Conservation (phyloP, 164 flowering plant genomes). For the Tinospora cordifolia region DNA sequence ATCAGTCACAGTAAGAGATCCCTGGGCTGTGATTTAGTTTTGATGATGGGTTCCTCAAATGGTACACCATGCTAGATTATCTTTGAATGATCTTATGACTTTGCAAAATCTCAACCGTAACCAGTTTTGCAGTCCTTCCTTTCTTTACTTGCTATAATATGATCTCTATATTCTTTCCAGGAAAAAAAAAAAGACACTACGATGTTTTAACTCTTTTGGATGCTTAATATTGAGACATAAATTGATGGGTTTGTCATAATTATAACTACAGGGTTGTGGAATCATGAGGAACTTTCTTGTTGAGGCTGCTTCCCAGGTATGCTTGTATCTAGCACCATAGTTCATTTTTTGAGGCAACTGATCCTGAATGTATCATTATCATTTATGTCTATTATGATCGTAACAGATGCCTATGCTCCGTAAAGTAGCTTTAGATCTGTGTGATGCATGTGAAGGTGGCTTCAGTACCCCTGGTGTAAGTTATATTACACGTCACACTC, state of each 20-base stretch:
- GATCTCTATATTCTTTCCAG: no score
- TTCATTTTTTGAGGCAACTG: not conserved
- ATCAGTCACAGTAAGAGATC: no score
- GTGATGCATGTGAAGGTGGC: conserved; percentile 61
- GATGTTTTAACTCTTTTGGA: no score
- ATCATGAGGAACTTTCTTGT: conserved; percentile 42
- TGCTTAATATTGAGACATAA: not conserved
- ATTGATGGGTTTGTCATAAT: not conserved
- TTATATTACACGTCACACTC: not conserved
- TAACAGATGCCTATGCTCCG: conserved; percentile 70
- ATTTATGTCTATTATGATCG: conserved; percentile 1
- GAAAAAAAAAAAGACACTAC: no score
- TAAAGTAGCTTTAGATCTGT: conserved; percentile 56
- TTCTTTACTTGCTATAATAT: no score
- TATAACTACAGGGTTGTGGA: conserved; percentile 54
- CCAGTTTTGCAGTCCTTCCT: no score
- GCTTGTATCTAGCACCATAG: not conserved
- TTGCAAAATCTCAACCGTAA: not conserved
- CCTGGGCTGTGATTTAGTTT: no score
- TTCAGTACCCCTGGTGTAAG: conserved; percentile 62
- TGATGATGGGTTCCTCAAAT: no score
- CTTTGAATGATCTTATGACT: not conserved
- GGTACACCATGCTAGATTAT: no score
- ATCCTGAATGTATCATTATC: not conserved
- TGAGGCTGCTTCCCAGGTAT: conserved; percentile 54